Percentiles rank a stretch among this genome's conserved stretches.
phyloP scores from a whole-genome alignment of 768 basidiomycete species.

The Phylloporus rhodoxanthus region DNA sequence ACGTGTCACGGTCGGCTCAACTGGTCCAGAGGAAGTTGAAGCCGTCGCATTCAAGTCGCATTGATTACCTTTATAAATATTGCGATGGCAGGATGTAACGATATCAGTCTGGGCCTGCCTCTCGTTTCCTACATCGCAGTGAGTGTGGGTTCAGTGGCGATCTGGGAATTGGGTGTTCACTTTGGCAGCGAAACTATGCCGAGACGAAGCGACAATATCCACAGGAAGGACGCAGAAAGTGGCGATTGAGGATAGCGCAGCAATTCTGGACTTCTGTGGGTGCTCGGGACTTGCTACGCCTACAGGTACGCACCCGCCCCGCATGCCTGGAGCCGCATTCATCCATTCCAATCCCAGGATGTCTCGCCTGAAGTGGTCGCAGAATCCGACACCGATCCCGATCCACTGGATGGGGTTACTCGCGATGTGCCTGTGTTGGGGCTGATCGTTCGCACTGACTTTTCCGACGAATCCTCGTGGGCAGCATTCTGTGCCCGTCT shows the following conservation, averaged over 20 bases:
- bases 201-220: conserved; percentile 41
- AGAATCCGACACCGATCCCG: conserved; percentile 38
- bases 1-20: too few relatives aligned
- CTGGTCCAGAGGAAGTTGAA: too few relatives aligned
- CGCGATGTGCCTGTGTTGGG: conserved; percentile 48
- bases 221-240: conserved; percentile 50
- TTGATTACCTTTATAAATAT: too few relatives aligned
- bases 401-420: conserved; percentile 47
- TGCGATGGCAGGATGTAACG: neutral
- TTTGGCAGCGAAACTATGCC: conserved; percentile 37
- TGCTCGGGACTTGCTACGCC: conserved; percentile 9
- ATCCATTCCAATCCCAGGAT: conserved; percentile 12
- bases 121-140: conserved; percentile 17
- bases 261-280: conserved; percentile 39
- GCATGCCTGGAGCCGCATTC: neutral
- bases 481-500: conserved; percentile 45
- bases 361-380: conserved; percentile 9
- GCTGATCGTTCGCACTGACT: conserved; percentile 69
- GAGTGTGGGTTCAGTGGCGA: conserved; percentile 1
- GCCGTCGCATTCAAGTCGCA: too few relatives aligned
- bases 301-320: neutral
- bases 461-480: conserved; percentile 64
- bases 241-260: conserved; percentile 47
- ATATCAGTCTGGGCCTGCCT: conserved; percentile 1
- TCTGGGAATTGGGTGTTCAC: conserved; percentile 5